phyloP scores from a whole-genome alignment of 2,329 filamentous ascomycete genomes.

The Pseudocercospora fuligena region DNA sequence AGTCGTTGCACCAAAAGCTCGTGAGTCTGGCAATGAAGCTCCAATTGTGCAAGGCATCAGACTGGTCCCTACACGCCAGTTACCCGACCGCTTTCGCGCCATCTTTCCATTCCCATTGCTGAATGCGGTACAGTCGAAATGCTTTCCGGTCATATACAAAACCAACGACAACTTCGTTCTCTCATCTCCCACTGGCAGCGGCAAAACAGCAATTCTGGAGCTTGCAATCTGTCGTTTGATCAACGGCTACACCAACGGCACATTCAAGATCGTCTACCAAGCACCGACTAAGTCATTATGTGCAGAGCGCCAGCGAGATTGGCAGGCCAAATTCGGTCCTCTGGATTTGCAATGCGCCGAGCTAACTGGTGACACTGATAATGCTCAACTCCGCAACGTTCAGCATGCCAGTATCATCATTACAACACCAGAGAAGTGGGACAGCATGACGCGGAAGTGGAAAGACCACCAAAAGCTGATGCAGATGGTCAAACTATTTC shows the following conservation, averaged over 20 bases:
- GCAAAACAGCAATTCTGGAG: conserved; percentile 82
- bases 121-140: conserved; percentile 83
- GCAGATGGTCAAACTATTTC: conserved; percentile 75
- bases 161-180: conserved; percentile 78
- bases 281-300: conserved; percentile 85
- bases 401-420: conserved; percentile 80
- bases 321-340: conserved; percentile 73
- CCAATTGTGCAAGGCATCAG: conserved; percentile 63
- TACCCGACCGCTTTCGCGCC: conserved; percentile 71
- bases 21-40: conserved; percentile 10
- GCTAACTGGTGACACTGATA: conserved; percentile 80
- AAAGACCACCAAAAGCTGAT: conserved; percentile 77
- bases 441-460: conserved; percentile 87
- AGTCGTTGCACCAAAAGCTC: neutral
- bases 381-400: conserved; percentile 67
- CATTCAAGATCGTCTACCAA: conserved; percentile 83
- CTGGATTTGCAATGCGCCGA: conserved; percentile 74
- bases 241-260: conserved; percentile 57
- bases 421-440: conserved; percentile 90
- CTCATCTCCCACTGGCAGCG: conserved; percentile 81
- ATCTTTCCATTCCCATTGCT: conserved; percentile 77
- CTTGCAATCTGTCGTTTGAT: conserved; percentile 78
- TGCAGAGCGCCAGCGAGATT: conserved; percentile 75
- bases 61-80: conserved; percentile 61
- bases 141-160: conserved; percentile 69